These are phyloP conservation scores for Cryptosporidium baileyi DNA, from an alignment of 169 alveolate genomes.

Conservation along the genomic window DNA sequence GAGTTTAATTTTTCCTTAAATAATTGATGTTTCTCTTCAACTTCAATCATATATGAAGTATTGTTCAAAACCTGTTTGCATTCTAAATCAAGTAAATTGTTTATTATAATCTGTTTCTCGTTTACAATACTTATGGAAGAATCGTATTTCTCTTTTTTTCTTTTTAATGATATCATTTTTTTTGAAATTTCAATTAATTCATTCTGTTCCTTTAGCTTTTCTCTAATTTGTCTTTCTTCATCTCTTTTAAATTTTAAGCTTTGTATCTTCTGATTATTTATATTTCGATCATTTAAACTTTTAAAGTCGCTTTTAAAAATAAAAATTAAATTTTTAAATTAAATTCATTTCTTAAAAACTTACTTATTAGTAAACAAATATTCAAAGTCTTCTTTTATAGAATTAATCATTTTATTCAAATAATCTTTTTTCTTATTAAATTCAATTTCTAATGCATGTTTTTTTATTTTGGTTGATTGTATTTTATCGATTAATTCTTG, in stretches of 20 bases:
- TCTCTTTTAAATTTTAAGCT: neutral
- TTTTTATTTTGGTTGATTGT: constrained; percentile 26
- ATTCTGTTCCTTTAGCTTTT: neutral
- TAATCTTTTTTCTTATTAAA: neutral
- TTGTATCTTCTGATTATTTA: neutral
- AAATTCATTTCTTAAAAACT: neutral
- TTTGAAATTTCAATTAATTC: neutral
- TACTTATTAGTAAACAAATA: constrained; percentile 26
- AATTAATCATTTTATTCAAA: neutral
- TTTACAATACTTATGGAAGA: neutral
- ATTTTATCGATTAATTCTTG: constrained; percentile 29
- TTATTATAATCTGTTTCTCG: neutral
- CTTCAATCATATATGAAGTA: neutral
- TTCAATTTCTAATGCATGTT: constrained; percentile 37
- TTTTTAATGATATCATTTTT: neutral
- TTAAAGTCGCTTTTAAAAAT: neutral
- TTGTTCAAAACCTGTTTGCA: neutral
- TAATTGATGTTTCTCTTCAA: neutral
- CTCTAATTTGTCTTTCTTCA: neutral
- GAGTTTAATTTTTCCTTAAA: neutral
- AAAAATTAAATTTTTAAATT: neutral
- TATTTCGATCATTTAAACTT: neutral
- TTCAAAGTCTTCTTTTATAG: neutral
- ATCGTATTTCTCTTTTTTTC: neutral
- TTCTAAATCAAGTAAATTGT: neutral